Percentiles rank a stretch among this genome's conserved stretches.
Evolutionary conservation across 768 basidiomycete species (phyloP).

Genomic region (Hygrocybe coccinea): DNA sequence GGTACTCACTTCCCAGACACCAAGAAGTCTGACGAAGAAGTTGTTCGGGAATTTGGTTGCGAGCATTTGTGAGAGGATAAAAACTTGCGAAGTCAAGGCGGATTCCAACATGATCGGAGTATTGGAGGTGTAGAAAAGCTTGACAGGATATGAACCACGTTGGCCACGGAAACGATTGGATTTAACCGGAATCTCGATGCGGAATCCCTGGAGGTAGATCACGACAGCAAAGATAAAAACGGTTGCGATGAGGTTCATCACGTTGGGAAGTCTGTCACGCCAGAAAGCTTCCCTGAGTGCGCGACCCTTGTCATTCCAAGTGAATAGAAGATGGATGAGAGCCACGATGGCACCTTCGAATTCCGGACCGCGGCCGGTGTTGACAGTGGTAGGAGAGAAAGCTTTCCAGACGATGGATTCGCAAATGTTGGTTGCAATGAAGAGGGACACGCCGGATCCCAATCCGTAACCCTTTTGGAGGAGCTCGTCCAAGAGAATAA

Average conservation of each 20-base stretch:
- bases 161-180: conserved; percentile 95
- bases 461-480: conserved; percentile 99
- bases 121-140: conserved; percentile 97
- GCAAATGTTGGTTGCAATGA: conserved; percentile 99
- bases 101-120: conserved; percentile 99
- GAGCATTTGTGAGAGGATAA: conserved; percentile 96
- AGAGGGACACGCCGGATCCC: conserved; percentile 96
- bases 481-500: conserved; percentile 96
- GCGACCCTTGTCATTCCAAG: conserved; percentile 96
- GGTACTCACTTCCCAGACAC: conserved; percentile 90
- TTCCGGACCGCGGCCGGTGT: conserved; percentile 96
- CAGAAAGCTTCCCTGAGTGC: conserved; percentile 98
- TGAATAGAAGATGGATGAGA: conserved; percentile 95
- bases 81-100: conserved; percentile 89
- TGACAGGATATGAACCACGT: conserved; percentile 91
- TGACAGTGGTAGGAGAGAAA: conserved; percentile 95
- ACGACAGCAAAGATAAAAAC: conserved; percentile 88
- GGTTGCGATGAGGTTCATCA: conserved; percentile 96
- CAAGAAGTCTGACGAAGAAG: conserved; percentile 82
- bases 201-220: conserved; percentile 98
- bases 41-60: conserved; percentile 86
- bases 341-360: conserved; percentile 97
- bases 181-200: conserved; percentile 98
- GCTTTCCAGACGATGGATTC: conserved; percentile 99
- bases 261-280: conserved; percentile 92